Evolutionary conservation across 2,329 filamentous ascomycete genomes (phyloP), one percentile per base, ranked within the genome.

Genomic region (Leptographium galeiforme): DNA sequence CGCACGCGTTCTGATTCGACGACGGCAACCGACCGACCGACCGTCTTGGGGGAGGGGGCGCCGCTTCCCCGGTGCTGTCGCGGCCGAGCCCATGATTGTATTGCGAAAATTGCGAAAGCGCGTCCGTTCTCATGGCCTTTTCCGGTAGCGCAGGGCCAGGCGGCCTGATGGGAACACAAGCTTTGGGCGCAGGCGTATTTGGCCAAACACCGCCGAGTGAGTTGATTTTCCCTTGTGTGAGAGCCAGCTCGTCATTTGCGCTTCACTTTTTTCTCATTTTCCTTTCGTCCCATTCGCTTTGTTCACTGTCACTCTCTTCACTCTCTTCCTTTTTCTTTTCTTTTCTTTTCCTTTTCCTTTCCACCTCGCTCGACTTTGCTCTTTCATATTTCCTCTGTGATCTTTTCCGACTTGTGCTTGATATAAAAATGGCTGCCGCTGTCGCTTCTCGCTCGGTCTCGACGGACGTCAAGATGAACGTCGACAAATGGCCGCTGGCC

Each of bases 91-190:
- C 33, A 14, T 46, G 19, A 34, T 41, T 30, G 41, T 58, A 53
- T 25, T 50, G n/a, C 39, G 48, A 18, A 10, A 48, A 53, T n/a
- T n/a, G n/a, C n/a, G n/a, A 14, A 45, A 51, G 50, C 55, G 53
- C 56, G 55, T 56, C 43, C 19, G 25, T 11, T 13, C 51, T 40
- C 19, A 57, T 50, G 52, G 52, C 48, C 32, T 57, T 56, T 32
- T 47, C 51, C 39, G 53, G 56, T 46, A 53, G 55, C 44, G 49
- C 52, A n/a, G 49, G 36, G 49, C 40, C 55, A 30, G 45, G 50
- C 16, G 51, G 43, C 49, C 36, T 52, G 51, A 36, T 39, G 12
- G 52, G 43, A 7, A 44, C 45, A 16, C 45, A 16, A 16, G 33
- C 38, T 25, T 25, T 25, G 25, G 25, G 25, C 18, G 4, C 48